These are phyloP conservation scores for Xylaria telfairii DNA, from an alignment of 495 filamentous ascomycete genomes.

Conservation along the genomic window DNA sequence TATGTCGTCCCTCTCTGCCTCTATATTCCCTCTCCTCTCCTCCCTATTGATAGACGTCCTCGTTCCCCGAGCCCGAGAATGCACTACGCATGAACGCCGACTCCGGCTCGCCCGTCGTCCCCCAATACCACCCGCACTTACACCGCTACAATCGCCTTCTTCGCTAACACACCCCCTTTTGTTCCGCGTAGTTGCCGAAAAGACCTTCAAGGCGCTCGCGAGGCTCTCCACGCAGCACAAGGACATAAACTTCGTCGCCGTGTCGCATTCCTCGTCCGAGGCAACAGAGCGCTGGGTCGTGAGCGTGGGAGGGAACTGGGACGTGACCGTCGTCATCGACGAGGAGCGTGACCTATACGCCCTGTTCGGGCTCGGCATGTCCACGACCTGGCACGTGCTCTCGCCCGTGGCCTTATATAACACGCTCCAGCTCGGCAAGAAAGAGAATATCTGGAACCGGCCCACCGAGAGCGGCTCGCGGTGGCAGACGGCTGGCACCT, in stretches of 20 bases:
- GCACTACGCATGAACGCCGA: not conserved
- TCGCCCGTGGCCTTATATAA: conserved; percentile 52
- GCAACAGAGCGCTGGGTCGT: conserved; percentile 62
- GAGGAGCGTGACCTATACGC: conserved; percentile 56
- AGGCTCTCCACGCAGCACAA: conserved; percentile 51
- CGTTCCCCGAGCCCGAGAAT: not conserved
- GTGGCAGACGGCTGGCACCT: conserved; percentile 66
- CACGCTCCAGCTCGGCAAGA: conserved; percentile 53
- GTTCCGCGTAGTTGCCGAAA: conserved; percentile 57
- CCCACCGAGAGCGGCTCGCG: conserved; percentile 60
- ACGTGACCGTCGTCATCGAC: conserved; percentile 62
- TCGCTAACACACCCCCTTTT: not conserved
- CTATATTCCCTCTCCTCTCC: not conserved
- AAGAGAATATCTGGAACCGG: conserved; percentile 63
- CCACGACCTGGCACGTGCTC: conserved; percentile 58
- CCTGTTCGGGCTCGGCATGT: conserved; percentile 60
- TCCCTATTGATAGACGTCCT: not conserved
- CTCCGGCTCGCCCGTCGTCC: not conserved
- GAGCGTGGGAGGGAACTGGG: conserved; percentile 57
- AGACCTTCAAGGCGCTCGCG: conserved; percentile 58
- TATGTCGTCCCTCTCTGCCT: conserved; percentile 32
- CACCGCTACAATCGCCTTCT: not conserved
- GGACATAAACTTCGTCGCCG: conserved; percentile 60
- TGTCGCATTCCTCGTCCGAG: conserved; percentile 60
- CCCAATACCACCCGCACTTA: not conserved